Evolutionary conservation across 495 filamentous ascomycete species (phyloP).

Genomic region (Achaetomiella virescens): DNA sequence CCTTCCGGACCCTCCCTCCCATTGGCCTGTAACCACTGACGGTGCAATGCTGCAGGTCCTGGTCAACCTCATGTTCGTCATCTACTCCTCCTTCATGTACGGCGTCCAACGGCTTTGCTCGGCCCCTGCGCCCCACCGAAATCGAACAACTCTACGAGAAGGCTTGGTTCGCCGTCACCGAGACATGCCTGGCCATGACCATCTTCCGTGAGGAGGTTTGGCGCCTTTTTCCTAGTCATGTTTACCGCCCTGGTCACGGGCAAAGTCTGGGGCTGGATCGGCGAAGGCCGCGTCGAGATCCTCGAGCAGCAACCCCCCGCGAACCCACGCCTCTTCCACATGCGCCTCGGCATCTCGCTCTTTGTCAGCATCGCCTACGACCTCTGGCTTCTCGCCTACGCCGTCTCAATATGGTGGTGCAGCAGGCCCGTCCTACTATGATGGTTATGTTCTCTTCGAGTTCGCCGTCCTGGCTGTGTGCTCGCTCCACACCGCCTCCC

Average conservation of each 20-base stretch:
- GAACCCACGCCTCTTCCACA: slow-evolving; percentile 85
- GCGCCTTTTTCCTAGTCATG: slow-evolving; percentile 91
- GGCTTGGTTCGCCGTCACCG: slow-evolving; percentile 93
- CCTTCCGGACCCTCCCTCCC: background rate
- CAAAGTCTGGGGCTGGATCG: slow-evolving; percentile 98
- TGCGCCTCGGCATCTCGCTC: slow-evolving; percentile 71
- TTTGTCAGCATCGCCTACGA: slow-evolving; percentile 71
- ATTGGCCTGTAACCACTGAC: background rate
- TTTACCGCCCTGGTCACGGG: slow-evolving; percentile 86
- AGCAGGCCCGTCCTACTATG: slow-evolving; percentile 86
- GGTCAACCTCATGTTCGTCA: slow-evolving; percentile 76
- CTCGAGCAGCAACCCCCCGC: slow-evolving; percentile 92
- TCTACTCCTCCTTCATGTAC: slow-evolving; percentile 69
- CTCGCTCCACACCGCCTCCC: slow-evolving; percentile 68
- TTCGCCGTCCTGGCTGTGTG: slow-evolving; percentile 80
- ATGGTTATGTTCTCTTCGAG: slow-evolving; percentile 99
- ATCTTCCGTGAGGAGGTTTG: slow-evolving; percentile 94
- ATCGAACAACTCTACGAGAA: slow-evolving; percentile 96
- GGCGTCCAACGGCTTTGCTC: slow-evolving; percentile 86
- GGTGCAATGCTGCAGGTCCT: slow-evolving; percentile 56
- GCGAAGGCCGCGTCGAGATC: slow-evolving; percentile 86
- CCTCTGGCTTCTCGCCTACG: slow-evolving; percentile 69
- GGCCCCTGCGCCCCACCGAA: slow-evolving; percentile 84
- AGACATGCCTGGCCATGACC: slow-evolving; percentile 97
- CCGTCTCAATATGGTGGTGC: slow-evolving; percentile 72